phyloP scores from a whole-genome alignment of 768 basidiomycete genomes.

The Psilocybe subaeruginosa region DNA sequence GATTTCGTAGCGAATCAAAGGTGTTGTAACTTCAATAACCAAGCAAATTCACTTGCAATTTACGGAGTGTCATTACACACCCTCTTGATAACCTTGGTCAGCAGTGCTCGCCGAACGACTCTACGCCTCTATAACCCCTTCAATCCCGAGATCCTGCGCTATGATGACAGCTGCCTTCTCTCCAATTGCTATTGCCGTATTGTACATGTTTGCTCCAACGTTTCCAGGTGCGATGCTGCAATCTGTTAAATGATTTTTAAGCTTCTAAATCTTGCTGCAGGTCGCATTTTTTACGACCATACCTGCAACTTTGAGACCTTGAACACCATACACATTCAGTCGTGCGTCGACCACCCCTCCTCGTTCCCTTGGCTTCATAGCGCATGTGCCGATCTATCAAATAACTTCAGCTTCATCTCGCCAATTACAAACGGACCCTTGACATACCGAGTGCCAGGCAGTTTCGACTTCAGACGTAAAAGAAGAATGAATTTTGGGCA shows the following conservation, averaged over 20 bases:
- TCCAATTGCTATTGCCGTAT: constrained; percentile 40
- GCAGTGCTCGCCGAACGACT: not conserved
- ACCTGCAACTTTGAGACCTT: constrained; percentile 31
- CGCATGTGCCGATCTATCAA: constrained; percentile 25
- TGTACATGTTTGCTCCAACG: constrained; percentile 35
- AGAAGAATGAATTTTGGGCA: not conserved
- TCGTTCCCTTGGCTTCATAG: constrained; percentile 28
- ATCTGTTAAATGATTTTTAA: not conserved
- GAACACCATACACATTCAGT: constrained; percentile 31
- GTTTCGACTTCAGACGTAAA: constrained; percentile 30
- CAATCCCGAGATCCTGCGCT: constrained; percentile 42
- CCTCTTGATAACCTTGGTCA: too few species aligned
- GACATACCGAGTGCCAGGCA: constrained; percentile 43
- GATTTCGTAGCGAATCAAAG: too few species aligned
- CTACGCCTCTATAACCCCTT: constrained; percentile 14
- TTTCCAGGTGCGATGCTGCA: constrained; percentile 26
- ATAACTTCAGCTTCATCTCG: too few species aligned
- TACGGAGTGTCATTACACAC: too few species aligned
- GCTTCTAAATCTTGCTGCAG: not conserved
- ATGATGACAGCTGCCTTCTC: constrained; percentile 60
- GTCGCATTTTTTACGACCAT: not conserved
- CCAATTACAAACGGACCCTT: too few species aligned
- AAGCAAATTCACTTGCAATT: too few species aligned
- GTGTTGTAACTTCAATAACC: too few species aligned
- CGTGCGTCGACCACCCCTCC: constrained; percentile 25